Evolutionary conservation across 768 basidiomycete genomes (phyloP).

Genomic region (Lactifluus hygrophoroides): DNA sequence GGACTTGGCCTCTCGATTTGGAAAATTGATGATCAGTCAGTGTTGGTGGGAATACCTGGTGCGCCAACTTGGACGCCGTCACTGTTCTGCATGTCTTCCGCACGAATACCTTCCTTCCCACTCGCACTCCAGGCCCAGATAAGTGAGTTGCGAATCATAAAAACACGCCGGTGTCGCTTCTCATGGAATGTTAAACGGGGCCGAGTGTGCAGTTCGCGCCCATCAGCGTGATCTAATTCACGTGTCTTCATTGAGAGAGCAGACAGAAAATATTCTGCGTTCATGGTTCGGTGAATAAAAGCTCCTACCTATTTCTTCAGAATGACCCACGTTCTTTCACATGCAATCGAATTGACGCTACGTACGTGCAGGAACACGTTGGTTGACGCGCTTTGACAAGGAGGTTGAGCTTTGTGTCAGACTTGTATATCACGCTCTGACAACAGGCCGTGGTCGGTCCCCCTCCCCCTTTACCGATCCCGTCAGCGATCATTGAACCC

Average conservation of each 20-base stretch:
- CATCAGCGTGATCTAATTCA: constrained; percentile 80
- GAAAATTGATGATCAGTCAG: neutral
- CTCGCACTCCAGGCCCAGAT: constrained; percentile 80
- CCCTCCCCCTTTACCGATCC: neutral
- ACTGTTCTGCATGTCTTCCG: neutral
- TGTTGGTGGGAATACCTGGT: too few relatives aligned
- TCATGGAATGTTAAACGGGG: constrained; percentile 15
- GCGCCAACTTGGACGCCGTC: neutral
- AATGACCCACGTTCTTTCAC: neutral
- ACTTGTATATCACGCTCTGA: constrained; percentile 64
- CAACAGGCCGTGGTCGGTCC: constrained; percentile 59
- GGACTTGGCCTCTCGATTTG: neutral
- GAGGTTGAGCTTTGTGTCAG: constrained; percentile 66
- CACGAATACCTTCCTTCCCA: constrained; percentile 42
- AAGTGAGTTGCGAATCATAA: constrained; percentile 41
- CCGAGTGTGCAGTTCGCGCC: constrained; percentile 52
- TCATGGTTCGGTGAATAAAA: constrained; percentile 60
- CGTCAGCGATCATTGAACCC: constrained; percentile 7
- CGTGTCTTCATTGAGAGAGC: constrained; percentile 63
- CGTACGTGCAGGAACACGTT: constrained; percentile 54
- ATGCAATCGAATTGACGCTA: constrained; percentile 1
- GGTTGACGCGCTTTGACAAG: constrained; percentile 73
- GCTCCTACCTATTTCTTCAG: neutral
- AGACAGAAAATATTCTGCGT: constrained; percentile 64
- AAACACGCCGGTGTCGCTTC: neutral